These are phyloP conservation scores for Spiraea crenata DNA, from an alignment of 331 rosid genomes.

Conservation along the genomic window DNA sequence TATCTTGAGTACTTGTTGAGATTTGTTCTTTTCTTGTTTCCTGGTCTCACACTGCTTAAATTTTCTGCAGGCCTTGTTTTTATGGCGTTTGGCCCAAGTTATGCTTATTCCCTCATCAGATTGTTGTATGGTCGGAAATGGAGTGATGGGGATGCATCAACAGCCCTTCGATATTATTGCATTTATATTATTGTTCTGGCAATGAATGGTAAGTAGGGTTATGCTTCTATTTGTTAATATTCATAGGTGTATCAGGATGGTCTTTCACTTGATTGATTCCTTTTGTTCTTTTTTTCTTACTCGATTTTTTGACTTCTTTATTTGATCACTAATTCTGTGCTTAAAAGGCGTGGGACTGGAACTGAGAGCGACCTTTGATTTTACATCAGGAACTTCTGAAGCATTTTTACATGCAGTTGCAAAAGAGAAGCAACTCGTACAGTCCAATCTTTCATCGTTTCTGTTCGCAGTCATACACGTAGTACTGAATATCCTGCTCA, in stretches of 20 bases:
- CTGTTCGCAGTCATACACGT: slow-evolving; percentile 70
- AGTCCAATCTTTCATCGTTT: slow-evolving; percentile 72
- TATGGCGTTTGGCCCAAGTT: slow-evolving; percentile 95
- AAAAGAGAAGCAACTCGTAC: slow-evolving; percentile 72
- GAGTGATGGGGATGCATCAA: slow-evolving; percentile 96
- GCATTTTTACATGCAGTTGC: slow-evolving; percentile 93
- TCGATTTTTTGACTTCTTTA: background rate
- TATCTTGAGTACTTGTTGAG: background rate
- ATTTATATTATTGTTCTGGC: slow-evolving; percentile 84
- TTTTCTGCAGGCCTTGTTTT: slow-evolving; percentile 68
- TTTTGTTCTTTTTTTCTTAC: background rate
- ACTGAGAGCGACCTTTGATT: slow-evolving; percentile 12
- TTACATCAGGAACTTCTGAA: slow-evolving; percentile 85
- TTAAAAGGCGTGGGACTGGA: background rate
- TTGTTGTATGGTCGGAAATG: slow-evolving; percentile 81
- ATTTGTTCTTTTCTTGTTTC: slow-evolving; percentile 3
- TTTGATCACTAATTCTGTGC: background rate
- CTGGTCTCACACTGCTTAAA: slow-evolving; percentile 27
- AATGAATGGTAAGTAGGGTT: slow-evolving; percentile 79
- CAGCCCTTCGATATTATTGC: slow-evolving; percentile 80
- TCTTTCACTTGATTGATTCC: background rate
- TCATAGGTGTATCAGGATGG: background rate
- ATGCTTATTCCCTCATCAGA: slow-evolving; percentile 85
- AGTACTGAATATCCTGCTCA: slow-evolving; percentile 66
- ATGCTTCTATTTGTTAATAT: background rate